Conservation (phyloP, 441 rosid genomes). For the Gossypium aridum region DNA sequence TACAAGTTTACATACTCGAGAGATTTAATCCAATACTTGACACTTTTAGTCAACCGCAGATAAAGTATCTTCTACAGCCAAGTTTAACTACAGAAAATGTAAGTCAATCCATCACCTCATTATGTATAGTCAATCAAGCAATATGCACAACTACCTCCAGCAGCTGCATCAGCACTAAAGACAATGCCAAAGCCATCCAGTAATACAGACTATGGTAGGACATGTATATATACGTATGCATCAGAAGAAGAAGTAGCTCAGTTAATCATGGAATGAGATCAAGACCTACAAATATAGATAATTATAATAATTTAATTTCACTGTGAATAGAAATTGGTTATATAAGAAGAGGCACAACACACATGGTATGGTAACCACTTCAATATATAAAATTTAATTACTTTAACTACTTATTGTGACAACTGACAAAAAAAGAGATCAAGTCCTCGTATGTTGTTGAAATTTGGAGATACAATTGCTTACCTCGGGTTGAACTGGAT, state of each 20-base stretch:
- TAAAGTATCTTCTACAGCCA: too few relatives aligned
- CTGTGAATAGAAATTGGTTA: background rate
- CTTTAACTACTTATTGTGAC: background rate
- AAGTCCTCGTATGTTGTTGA: slow-evolving; percentile 4
- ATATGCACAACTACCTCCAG: too few relatives aligned
- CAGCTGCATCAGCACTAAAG: too few relatives aligned
- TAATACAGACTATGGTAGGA: too few relatives aligned
- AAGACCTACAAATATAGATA: background rate
- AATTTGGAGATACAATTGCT: slow-evolving; percentile 10
- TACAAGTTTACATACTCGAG: too few relatives aligned
- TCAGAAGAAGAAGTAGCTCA: background rate
- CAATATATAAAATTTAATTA: background rate
- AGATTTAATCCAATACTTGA: too few relatives aligned
- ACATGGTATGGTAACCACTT: background rate
- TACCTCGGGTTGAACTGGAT: slow-evolving; percentile 20
- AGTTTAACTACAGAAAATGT: too few relatives aligned
- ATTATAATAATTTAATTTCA: background rate
- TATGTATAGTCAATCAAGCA: too few relatives aligned
- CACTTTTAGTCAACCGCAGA: too few relatives aligned
- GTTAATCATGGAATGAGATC: background rate
- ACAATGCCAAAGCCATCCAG: too few relatives aligned
- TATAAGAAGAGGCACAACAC: background rate
- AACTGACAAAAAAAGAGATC: background rate
- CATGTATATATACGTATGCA: background rate
- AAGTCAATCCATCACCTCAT: too few relatives aligned